phyloP scores from a whole-genome alignment of 768 basidiomycete species.

The Austroboletus eburneus region DNA sequence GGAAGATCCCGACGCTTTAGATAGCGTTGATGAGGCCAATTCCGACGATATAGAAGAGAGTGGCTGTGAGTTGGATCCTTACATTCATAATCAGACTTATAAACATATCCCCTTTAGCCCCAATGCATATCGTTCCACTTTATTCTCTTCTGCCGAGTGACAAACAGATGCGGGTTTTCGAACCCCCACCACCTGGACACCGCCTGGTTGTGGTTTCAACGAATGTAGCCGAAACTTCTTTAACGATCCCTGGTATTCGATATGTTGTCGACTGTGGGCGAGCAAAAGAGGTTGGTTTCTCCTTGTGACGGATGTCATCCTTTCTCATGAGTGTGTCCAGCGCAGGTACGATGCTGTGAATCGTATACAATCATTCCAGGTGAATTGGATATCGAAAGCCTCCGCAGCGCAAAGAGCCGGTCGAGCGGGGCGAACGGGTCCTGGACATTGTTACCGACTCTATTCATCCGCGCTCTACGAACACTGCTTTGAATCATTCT shows the following conservation, averaged over 20 bases:
- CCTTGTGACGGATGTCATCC: not conserved
- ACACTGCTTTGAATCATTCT: constrained; percentile 84
- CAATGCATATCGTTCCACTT: constrained; percentile 92
- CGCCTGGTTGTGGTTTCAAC: constrained; percentile 94
- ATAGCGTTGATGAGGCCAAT: constrained; percentile 65
- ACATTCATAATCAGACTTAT: constrained; percentile 3
- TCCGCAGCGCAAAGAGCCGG: constrained; percentile 93
- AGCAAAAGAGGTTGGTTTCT: constrained; percentile 74
- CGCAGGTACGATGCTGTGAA: constrained; percentile 76
- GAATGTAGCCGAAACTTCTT: constrained; percentile 94
- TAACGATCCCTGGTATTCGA: constrained; percentile 94
- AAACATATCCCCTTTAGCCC: constrained; percentile 45
- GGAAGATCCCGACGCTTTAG: constrained; percentile 69
- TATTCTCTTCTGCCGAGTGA: constrained; percentile 92
- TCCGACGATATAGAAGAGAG: constrained; percentile 57
- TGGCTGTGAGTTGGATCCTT: constrained; percentile 46
- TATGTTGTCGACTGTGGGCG: constrained; percentile 98
- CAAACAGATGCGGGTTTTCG: constrained; percentile 92
- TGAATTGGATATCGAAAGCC: constrained; percentile 93
- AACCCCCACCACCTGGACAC: constrained; percentile 70
- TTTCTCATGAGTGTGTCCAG: constrained; percentile 34
- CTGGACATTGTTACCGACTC: constrained; percentile 96
- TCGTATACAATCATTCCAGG: constrained; percentile 88
- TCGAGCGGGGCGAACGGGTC: constrained; percentile 95
- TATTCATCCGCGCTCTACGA: constrained; percentile 96